phyloP scores from a whole-genome alignment of 306 rosid species.

The Notholithocarpus densiflorus region DNA sequence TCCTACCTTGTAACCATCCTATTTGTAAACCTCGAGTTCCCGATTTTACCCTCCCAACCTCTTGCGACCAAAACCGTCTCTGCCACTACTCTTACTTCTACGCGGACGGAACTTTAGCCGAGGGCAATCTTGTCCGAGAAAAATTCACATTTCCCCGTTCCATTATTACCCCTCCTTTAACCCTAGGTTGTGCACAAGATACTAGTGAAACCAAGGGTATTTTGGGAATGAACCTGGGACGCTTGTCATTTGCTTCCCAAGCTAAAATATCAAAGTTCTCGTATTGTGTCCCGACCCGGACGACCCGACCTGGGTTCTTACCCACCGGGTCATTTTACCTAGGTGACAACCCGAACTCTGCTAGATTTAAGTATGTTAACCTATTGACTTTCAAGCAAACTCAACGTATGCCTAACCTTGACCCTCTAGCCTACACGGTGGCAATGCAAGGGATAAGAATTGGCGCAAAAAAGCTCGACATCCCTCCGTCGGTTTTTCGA shows the following conservation, averaged over 20 bases:
- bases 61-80: slow-evolving; percentile 82
- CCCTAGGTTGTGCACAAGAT: slow-evolving; percentile 71
- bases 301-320: slow-evolving; percentile 12
- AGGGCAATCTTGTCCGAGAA: slow-evolving; percentile 91
- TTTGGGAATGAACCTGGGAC: slow-evolving; percentile 83
- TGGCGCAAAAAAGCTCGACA: slow-evolving; percentile 35
- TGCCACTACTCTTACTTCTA: slow-evolving; percentile 94
- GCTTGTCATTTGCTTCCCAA: slow-evolving; percentile 70
- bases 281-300: slow-evolving; percentile 60
- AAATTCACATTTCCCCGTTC: slow-evolving; percentile 55
- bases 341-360: slow-evolving; percentile 66
- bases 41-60: slow-evolving; percentile 82
- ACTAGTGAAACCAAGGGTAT: slow-evolving; percentile 66
- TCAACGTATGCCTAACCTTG: slow-evolving; percentile 83
- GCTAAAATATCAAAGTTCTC: slow-evolving; percentile 69
- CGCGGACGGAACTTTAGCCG: slow-evolving; percentile 87
- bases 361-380: slow-evolving; percentile 38
- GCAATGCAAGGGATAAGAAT: slow-evolving; percentile 64
- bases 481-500: slow-evolving; percentile 37
- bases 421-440: slow-evolving; percentile 66
- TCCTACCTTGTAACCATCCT: slow-evolving; percentile 71
- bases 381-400: slow-evolving; percentile 44
- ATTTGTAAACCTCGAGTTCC: slow-evolving; percentile 85
- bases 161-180: slow-evolving; percentile 64
- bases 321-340: slow-evolving; percentile 68